Evolutionary conservation across 768 basidiomycete species (phyloP), one percentile per base, ranked within the genome.

Genomic region (Russula lepida): DNA sequence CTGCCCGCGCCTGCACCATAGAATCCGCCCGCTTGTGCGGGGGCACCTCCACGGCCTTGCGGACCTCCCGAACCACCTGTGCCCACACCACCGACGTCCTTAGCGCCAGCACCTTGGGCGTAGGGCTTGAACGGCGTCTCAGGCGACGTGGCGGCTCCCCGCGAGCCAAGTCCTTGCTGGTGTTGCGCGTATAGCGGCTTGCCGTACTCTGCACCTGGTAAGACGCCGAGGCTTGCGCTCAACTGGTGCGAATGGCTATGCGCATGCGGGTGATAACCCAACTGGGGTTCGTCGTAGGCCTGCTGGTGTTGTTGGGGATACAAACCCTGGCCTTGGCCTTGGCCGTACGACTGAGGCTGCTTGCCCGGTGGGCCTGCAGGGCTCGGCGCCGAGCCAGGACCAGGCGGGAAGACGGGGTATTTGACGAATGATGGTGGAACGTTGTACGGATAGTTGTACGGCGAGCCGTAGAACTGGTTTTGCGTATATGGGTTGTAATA

Each of bases 61-160:
- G 77, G 78, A 13, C 74, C 74, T 30, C 72, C 73, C 5, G 73
- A 70, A 6, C 75, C 73, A 19, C 69, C 67, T 58, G 72, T 75
- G 6, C 78, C 77, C 21, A 77, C 75, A 15, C 79, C 76, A 25
- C 71, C 62, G 39, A 77, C 77, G 41, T 75, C 78, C 23, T 78
- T 76, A 21, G 77, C 73, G 2, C 79, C 64, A 3, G 81, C 81
- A 59, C 87, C 88, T 75, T 88, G 74, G 52, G 79, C 81, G 68
- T 89, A 90, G 12, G 86, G 84, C 69, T 91, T 90, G 74, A 88
- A 90, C 17, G 85, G 74, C 8, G 82, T 74, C 72, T 90, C 89
- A 1, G 88, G 88, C 6, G 87, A 88, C 15, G 77, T 76, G 35
- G 79, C 81, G 21, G 77, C 76, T 15, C 79, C 74, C 17, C 78